phyloP scores from a whole-genome alignment of 495 filamentous ascomycete genomes.

The Penicillium cinerascens region DNA sequence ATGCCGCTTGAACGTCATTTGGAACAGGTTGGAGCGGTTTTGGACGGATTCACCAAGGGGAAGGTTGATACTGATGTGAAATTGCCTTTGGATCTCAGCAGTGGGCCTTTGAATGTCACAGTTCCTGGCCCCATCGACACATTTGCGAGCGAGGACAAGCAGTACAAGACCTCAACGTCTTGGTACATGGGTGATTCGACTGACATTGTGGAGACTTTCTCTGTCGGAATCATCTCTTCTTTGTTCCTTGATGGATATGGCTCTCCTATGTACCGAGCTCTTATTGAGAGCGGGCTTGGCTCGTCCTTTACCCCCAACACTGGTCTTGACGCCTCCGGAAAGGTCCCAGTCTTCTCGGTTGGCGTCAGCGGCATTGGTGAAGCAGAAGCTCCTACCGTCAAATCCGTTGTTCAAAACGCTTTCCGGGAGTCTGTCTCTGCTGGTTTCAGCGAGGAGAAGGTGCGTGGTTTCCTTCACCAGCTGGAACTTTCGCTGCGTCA shows the following conservation, averaged over 20 bases:
- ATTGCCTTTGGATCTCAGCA: slow-evolving; percentile 65
- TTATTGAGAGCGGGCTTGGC: slow-evolving; percentile 88
- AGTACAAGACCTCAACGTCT: slow-evolving; percentile 88
- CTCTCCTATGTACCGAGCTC: slow-evolving; percentile 84
- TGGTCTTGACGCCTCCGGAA: slow-evolving; percentile 77
- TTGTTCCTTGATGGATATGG: slow-evolving; percentile 90
- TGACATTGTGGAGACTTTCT: slow-evolving; percentile 82
- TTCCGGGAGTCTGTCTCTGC: slow-evolving; percentile 60
- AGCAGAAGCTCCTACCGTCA: slow-evolving; percentile 71
- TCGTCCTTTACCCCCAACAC: slow-evolving; percentile 93
- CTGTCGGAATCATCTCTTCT: slow-evolving; percentile 72
- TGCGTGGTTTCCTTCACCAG: slow-evolving; percentile 90
- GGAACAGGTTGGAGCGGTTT: slow-evolving; percentile 65
- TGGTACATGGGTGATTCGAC: slow-evolving; percentile 85
- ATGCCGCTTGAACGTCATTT: slow-evolving; percentile 82
- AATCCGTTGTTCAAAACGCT: slow-evolving; percentile 64
- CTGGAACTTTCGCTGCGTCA: slow-evolving; percentile 87
- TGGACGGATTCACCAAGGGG: slow-evolving; percentile 67
- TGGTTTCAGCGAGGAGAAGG: slow-evolving; percentile 83
- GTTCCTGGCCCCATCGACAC: slow-evolving; percentile 86
- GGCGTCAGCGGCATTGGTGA: slow-evolving; percentile 83
- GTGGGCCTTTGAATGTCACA: slow-evolving; percentile 62
- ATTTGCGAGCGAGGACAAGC: slow-evolving; percentile 75
- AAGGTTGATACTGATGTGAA: slow-evolving; percentile 69
- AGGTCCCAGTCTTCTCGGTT: slow-evolving; percentile 78